Percentiles rank a stretch among this genome's conserved stretches.
These are phyloP conservation scores for Phoma sp. DNA, from an alignment of 2,329 filamentous ascomycete genomes.

Conservation along the genomic window DNA sequence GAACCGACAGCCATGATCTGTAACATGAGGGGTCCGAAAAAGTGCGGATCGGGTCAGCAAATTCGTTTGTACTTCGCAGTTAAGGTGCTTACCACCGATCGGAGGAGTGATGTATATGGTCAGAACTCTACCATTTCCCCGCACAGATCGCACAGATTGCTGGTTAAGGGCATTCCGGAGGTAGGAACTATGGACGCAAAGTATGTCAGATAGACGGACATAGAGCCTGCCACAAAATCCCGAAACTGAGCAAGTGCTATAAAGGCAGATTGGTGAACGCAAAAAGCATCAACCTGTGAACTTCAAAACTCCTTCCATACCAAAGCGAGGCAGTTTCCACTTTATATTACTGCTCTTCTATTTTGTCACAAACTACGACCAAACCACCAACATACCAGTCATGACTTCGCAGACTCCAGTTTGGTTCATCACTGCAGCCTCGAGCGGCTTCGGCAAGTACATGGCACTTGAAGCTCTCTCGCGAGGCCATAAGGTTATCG, in stretches of 20 bases:
- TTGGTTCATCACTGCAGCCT: conserved; percentile 61
- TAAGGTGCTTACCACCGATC: not conserved
- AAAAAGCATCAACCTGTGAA: not conserved
- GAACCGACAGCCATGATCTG: not conserved
- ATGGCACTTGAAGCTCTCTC: conserved; percentile 54
- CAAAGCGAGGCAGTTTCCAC: not conserved
- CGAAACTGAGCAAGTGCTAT: not conserved
- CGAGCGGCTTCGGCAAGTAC: conserved; percentile 56
- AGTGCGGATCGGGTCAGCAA: conserved; percentile 1
- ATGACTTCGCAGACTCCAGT: conserved; percentile 40
- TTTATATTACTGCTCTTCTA: not conserved
- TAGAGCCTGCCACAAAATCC: not conserved
- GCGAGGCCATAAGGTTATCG: conserved; percentile 58
- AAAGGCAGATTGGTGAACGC: not conserved
- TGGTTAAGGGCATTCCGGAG: not conserved
- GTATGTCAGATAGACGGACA: not conserved
- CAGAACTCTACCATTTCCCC: not conserved
- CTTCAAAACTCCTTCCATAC: not conserved
- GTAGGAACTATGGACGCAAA: not conserved
- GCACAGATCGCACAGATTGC: not conserved
- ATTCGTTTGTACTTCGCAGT: not conserved
- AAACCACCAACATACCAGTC: not conserved
- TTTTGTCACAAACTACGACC: not conserved
- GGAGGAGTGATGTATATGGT: not conserved
- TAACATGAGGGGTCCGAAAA: not conserved